A percentile compares a stretch with the other conserved stretches of the same genome.
Conservation (phyloP, 176 grass and related monocot genomes). For the Aegilops tauschii region DNA sequence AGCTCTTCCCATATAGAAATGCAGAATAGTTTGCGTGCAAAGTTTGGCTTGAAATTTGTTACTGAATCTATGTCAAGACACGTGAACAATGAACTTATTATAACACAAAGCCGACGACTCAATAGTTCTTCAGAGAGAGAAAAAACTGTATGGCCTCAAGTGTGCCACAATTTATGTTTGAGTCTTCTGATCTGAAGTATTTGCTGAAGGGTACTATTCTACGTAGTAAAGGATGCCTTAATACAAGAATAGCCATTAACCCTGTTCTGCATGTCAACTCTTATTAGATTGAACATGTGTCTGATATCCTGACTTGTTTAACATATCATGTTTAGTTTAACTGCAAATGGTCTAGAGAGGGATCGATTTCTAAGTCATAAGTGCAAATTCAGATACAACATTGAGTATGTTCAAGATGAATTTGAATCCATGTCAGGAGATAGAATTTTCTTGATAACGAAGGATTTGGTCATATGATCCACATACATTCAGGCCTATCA, state of each 20-base stretch:
- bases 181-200: background rate
- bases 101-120: background rate
- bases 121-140: background rate
- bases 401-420: background rate
- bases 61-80: background rate
- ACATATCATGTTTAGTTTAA: background rate
- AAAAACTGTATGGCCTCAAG: background rate
- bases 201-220: background rate
- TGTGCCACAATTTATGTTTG: background rate
- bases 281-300: background rate
- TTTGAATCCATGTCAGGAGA: background rate
- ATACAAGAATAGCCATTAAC: background rate
- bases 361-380: background rate
- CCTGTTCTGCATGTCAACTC: background rate
- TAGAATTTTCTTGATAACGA: conserved; percentile 4
- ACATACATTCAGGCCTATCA: conserved; percentile 3
- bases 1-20: background rate
- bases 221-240: background rate
- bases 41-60: background rate
- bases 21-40: background rate
- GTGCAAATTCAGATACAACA: background rate
- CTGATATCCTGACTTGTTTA: background rate
- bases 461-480: background rate
- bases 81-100: background rate
- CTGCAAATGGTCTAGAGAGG: background rate